Evolutionary conservation across 768 basidiomycete genomes (phyloP).

Genomic region (Lactifluus pinguis): DNA sequence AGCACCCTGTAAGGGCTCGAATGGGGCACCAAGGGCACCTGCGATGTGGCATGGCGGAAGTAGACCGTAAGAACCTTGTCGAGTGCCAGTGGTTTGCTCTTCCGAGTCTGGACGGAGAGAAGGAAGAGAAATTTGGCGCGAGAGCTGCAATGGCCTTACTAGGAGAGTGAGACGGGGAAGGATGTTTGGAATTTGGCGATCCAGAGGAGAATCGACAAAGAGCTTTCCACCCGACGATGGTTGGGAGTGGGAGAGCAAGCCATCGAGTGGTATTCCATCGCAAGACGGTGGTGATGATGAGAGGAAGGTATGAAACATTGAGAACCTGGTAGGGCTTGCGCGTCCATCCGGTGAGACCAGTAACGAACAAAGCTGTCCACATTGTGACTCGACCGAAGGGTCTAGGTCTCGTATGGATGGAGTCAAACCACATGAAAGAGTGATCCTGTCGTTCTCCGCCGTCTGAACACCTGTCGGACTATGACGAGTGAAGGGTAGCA

Average conservation of each 20-base stretch:
- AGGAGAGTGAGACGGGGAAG: slow-evolving; percentile 3
- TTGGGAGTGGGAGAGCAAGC: neutral
- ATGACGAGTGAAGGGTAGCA: slow-evolving; percentile 1
- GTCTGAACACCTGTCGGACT: neutral
- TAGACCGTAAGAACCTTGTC: neutral
- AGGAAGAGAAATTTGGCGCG: neutral
- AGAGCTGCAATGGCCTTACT: neutral
- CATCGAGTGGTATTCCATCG: neutral
- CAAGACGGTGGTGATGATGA: neutral
- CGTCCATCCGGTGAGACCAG: neutral
- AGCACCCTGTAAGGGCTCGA: neutral
- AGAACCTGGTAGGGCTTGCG: neutral
- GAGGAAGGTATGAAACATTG: slow-evolving; percentile 5
- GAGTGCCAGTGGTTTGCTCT: neutral
- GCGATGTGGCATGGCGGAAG: neutral
- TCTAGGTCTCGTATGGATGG: neutral
- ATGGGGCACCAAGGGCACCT: neutral
- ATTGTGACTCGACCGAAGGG: slow-evolving; percentile 1
- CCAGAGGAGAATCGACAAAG: neutral
- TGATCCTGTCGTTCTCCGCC: slow-evolving; percentile 9
- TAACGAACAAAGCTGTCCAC: slow-evolving; percentile 1
- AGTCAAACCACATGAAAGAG: neutral
- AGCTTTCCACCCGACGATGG: neutral
- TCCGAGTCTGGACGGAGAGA: neutral
- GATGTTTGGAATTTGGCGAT: neutral